A percentile compares a stretch with the other conserved stretches of the same genome.
phyloP scores from a whole-genome alignment of 495 filamentous ascomycete species.

The Polyplosphaeria fusca region DNA sequence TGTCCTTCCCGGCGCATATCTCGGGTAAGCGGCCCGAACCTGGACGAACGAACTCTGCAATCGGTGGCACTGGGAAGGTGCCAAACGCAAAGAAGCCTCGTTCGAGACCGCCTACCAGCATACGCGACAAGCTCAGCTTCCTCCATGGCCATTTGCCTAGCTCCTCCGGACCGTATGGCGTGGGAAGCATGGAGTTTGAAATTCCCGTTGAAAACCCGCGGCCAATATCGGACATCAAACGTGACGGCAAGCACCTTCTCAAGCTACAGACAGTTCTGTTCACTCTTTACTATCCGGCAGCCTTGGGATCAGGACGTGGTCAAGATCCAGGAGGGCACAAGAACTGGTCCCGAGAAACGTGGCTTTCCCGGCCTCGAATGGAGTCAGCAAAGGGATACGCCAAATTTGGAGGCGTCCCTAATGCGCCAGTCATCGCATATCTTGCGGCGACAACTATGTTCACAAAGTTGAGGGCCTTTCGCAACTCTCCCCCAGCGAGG shows the following conservation, averaged over 20 bases:
- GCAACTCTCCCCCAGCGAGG: slow-evolving; percentile 48
- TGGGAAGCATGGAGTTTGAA: slow-evolving; percentile 46
- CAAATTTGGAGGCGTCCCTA: slow-evolving; percentile 49
- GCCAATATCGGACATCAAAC: slow-evolving; percentile 42
- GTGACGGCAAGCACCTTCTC: slow-evolving; percentile 37
- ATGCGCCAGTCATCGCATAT: slow-evolving; percentile 44
- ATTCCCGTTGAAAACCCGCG: slow-evolving; percentile 39
- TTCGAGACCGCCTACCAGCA: slow-evolving; percentile 34
- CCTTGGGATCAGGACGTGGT: slow-evolving; percentile 25
- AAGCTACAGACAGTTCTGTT: slow-evolving; percentile 44
- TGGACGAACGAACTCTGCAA: neutral
- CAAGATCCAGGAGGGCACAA: slow-evolving; percentile 33
- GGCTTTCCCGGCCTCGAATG: slow-evolving; percentile 51
- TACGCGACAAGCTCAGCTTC: slow-evolving; percentile 38
- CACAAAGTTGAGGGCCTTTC: slow-evolving; percentile 56
- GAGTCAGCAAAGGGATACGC: slow-evolving; percentile 53
- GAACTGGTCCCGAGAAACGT: slow-evolving; percentile 49
- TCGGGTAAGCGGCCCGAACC: neutral
- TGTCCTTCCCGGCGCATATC: neutral
- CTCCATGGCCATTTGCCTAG: slow-evolving; percentile 36
- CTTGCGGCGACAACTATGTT: slow-evolving; percentile 53
- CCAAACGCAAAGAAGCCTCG: slow-evolving; percentile 37
- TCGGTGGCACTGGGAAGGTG: neutral
- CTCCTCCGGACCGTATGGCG: slow-evolving; percentile 42
- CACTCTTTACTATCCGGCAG: slow-evolving; percentile 43